Evolutionary conservation across 1,139 yeast species (phyloP).

Genomic region (Sugiyamaella sp.): DNA sequence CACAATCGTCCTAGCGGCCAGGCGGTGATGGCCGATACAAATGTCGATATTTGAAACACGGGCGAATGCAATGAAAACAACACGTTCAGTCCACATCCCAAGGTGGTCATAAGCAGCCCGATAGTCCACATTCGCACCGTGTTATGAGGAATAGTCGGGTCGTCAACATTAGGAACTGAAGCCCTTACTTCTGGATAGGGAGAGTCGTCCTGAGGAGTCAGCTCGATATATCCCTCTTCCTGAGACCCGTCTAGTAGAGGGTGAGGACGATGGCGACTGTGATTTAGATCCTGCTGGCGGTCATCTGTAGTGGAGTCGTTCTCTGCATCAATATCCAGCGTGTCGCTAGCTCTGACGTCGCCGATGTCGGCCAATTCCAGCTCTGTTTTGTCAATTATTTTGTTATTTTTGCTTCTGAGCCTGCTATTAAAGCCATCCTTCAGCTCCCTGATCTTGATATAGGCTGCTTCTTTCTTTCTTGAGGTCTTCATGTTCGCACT

Average conservation of each 20-base stretch:
- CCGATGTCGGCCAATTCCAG: neutral
- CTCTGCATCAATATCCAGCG: neutral
- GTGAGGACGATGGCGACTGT: neutral
- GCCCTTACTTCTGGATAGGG: conserved; percentile 74
- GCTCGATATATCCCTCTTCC: conserved; percentile 42
- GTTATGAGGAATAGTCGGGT: conserved; percentile 57
- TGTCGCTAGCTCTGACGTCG: neutral
- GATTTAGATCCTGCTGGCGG: neutral
- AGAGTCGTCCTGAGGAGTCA: conserved; percentile 53
- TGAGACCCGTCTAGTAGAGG: conserved; percentile 1
- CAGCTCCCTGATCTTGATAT: neutral
- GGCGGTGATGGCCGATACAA: conserved; percentile 61
- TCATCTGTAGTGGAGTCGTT: no score
- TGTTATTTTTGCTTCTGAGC: neutral
- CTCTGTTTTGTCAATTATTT: neutral
- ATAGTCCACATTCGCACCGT: conserved; percentile 66
- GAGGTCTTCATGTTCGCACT: neutral
- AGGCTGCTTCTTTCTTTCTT: neutral
- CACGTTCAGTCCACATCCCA: conserved; percentile 63
- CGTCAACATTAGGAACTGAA: conserved; percentile 65
- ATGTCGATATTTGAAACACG: conserved; percentile 54
- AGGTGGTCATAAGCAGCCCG: conserved; percentile 54
- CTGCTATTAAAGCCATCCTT: neutral
- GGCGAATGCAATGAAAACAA: conserved; percentile 65
- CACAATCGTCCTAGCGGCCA: conserved; percentile 64